Conservation (phyloP, 2,329 filamentous ascomycete species). For the Immersiporthe knoxdaviesiana region DNA sequence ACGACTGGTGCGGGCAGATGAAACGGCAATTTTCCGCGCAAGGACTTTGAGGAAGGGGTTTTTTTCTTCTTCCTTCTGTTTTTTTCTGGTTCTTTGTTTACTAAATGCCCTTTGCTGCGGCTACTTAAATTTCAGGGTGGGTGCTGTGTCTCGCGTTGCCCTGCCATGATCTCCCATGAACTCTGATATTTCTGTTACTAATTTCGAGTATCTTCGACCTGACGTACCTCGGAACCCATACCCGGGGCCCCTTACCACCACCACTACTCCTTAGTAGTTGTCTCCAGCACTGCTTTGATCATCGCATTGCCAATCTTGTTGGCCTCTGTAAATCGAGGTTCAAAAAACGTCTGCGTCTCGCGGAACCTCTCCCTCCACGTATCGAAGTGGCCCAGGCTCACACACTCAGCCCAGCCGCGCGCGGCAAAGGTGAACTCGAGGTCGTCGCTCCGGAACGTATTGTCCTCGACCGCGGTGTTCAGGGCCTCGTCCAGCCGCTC, state of each 20-base stretch:
- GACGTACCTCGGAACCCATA: neutral
- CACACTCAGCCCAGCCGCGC: constrained; percentile 92
- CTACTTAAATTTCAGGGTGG: neutral
- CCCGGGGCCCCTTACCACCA: neutral
- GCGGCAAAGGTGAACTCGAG: constrained; percentile 98
- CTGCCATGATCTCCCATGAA: neutral
- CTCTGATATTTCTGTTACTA: neutral
- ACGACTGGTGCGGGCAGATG: too few species aligned
- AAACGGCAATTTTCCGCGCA: too few species aligned
- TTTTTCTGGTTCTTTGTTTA: neutral
- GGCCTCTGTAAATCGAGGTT: constrained; percentile 85
- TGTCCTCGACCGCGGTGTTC: constrained; percentile 83
- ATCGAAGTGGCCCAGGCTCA: constrained; percentile 88
- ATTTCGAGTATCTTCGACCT: neutral
- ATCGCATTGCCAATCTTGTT: constrained; percentile 90
- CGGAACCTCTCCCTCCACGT: constrained; percentile 91
- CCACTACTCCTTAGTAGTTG: constrained; percentile 59
- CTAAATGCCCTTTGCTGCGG: neutral
- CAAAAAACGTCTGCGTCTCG: constrained; percentile 88
- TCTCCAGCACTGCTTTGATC: constrained; percentile 93
- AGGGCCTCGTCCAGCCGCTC: constrained; percentile 82
- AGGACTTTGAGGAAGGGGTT: too few species aligned
- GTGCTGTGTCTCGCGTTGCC: neutral
- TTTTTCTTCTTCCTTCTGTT: too few species aligned
- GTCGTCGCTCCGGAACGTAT: constrained; percentile 92